Evolutionary conservation across 805 yeast species (phyloP).

Genomic region (Pichia nanzhaoensis): DNA sequence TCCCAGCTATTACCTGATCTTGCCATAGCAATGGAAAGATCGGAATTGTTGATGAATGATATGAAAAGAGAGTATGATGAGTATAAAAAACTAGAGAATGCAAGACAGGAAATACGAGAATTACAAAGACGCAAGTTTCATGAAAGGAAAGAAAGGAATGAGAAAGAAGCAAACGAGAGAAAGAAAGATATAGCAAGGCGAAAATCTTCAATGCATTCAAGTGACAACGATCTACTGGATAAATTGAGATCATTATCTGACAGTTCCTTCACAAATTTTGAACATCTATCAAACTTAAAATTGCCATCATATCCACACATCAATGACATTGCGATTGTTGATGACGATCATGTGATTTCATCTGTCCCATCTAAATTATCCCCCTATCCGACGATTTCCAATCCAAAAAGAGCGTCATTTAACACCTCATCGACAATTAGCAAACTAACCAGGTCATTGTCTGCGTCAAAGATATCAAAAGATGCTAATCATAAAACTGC

Average conservation of each 20-base stretch:
- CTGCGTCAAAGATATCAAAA: not conserved
- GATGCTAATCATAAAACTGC: conserved; percentile 33
- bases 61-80: conserved; percentile 23
- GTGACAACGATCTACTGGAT: conserved; percentile 15
- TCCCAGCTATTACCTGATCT: conserved; percentile 18
- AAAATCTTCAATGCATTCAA: conserved; percentile 14
- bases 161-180: conserved; percentile 5
- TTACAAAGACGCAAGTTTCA: conserved; percentile 18
- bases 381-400: conserved; percentile 1
- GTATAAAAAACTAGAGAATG: conserved; percentile 19
- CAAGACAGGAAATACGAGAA: conserved; percentile 17
- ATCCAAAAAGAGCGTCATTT: not conserved
- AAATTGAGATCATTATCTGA: conserved; percentile 22
- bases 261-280: conserved; percentile 16
- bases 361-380: conserved; percentile 10
- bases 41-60: conserved; percentile 25
- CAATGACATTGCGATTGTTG: conserved; percentile 14
- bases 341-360: conserved; percentile 5
- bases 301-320: conserved; percentile 18
- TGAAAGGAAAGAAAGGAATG: conserved; percentile 18
- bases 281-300: not conserved
- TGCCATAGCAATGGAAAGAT: conserved; percentile 26
- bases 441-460: not conserved
- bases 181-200: conserved; percentile 13
- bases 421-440: not conserved